Conservation (phyloP, 768 basidiomycete species). For the Mrakia hoshinonis region DNA sequence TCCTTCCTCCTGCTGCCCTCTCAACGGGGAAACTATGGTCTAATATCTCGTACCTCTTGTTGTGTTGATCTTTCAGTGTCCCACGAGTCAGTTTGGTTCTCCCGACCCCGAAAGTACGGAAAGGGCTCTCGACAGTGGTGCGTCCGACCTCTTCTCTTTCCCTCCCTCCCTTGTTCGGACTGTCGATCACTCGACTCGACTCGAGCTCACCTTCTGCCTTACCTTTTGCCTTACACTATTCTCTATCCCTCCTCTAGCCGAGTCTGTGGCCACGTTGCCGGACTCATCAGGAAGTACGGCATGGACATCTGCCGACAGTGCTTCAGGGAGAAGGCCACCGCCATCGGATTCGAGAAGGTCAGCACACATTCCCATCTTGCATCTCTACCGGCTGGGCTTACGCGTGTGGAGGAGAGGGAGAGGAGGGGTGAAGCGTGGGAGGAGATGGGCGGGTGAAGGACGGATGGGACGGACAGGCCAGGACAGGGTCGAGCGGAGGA, state of each 20-base stretch:
- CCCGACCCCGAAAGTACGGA: conserved; percentile 36
- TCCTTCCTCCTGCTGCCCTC: neutral
- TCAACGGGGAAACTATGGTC: neutral
- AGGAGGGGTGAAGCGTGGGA: neutral
- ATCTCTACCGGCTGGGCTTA: neutral
- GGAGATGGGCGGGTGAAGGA: neutral
- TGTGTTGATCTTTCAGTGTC: conserved; percentile 29
- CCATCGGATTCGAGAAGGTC: conserved; percentile 37
- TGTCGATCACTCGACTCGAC: neutral
- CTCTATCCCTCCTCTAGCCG: conserved; percentile 31
- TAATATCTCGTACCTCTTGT: neutral
- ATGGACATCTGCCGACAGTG: conserved; percentile 39
- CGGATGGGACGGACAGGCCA: too few species aligned
- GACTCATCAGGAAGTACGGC: conserved; percentile 38
- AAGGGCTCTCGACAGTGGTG: conserved; percentile 35
- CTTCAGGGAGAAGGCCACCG: conserved; percentile 37
- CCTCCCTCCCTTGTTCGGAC: conserved; percentile 6
- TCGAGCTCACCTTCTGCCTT: neutral
- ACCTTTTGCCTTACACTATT: neutral
- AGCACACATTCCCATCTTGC: neutral
- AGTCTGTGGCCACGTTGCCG: conserved; percentile 36
- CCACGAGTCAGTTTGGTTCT: conserved; percentile 36
- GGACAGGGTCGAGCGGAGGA: too few species aligned
- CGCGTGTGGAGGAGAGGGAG: neutral
- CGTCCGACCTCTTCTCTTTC: conserved; percentile 14